These are phyloP conservation scores for Carex cristatella DNA, from an alignment of 176 grass and related monocot genomes.

Conservation along the genomic window DNA sequence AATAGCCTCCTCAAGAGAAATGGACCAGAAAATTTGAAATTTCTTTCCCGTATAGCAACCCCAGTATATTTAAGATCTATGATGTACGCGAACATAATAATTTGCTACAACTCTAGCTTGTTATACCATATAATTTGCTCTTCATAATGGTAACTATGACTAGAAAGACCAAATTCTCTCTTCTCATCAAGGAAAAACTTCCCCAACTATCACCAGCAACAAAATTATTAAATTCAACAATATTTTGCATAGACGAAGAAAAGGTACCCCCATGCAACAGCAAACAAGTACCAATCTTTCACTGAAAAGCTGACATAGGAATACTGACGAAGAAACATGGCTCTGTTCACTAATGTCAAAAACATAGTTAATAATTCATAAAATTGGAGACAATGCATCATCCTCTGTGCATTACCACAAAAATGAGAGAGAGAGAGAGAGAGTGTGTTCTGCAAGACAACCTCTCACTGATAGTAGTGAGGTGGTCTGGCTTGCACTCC, in stretches of 20 bases:
- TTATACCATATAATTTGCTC: not conserved
- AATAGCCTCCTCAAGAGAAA: not conserved
- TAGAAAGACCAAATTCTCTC: not conserved
- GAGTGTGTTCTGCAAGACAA: not conserved
- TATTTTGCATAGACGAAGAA: not conserved
- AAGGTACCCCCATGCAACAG: not conserved
- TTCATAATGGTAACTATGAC: not conserved
- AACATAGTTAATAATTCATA: not conserved
- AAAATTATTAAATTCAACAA: not conserved
- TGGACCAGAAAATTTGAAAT: not conserved
- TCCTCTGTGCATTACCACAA: not conserved
- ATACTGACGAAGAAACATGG: not conserved
- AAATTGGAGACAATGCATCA: not conserved
- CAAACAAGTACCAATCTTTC: not conserved
- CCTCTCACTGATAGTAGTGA: conserved; percentile 23
- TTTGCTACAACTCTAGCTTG: not conserved
- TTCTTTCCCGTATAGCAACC: not conserved
- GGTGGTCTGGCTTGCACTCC: conserved; percentile 10
- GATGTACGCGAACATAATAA: not conserved
- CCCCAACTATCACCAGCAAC: not conserved
- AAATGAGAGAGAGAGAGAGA: not conserved
- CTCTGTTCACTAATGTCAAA: not conserved
- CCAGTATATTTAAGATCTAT: not conserved
- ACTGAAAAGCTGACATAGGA: not conserved
- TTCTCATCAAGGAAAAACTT: not conserved